Base-by-base conservation (phyloP, 305 asterid species). In the Solanum chacoense region DNA sequence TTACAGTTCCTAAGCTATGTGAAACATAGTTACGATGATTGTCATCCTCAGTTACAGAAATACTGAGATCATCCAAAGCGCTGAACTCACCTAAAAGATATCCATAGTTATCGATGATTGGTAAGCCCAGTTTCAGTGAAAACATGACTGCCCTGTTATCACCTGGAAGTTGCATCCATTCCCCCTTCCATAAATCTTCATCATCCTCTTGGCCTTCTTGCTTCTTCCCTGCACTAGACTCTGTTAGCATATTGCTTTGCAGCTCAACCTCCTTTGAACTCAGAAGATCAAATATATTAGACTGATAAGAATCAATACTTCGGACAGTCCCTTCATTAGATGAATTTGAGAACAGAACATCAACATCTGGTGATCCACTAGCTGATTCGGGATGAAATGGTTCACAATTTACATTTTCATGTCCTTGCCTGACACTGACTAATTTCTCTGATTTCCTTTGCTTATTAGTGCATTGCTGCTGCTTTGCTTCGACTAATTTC, bases 81-180 rank as follows among this genome's bases (percentile, higher is more conserved):
- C 88, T 73, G 80, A 87, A 87, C 14, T 87, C 88, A 73, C 84
- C 84, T 32, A 73, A 59, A 24, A 87, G 35, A 71, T 6, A 35
- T 29, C 88, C 88, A 42, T 72, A 87, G 65, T 87, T 87, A 73
- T 87, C 88, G 67, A 87, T 87, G 31, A 87, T 87, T 13, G 88
- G 88, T 50, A 86, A 28, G 37, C 84, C 88, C 28, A 38, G 38
- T 42, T 73, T 87, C 38, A 73, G 32, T 11, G 88, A 87, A 71
- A 71, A 73, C 50, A 22, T 73, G 31, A 73, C 55, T 24, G 16
- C 84, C 37, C 73, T 87, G 35, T 77, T 20, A 87, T 34, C 88
- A 67, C 74, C 74, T 10, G 84, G 84, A 24, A 87, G 78, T 72
- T 32, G 38, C 16, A 87, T 14, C 88, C 88, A 87, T 26, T 73